Base-by-base conservation (phyloP, 2,329 filamentous ascomycete genomes). In the Neocucurbitaria cava region DNA sequence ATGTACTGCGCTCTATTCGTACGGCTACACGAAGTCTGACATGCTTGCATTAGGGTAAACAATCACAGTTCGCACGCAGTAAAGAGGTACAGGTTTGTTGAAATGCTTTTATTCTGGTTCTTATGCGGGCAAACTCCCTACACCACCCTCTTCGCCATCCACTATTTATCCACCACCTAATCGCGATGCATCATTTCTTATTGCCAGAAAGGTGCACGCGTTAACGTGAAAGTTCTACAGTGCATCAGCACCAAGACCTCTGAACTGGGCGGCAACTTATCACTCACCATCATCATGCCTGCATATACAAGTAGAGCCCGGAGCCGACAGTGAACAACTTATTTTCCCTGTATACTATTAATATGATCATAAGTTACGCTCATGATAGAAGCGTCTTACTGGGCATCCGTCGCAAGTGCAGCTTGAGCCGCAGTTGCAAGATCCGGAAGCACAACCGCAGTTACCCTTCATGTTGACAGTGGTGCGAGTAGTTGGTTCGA, bases 401-500 rank as follows among this genome's bases (percentile, higher is more conserved):
- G 65, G 65, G 64, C 65, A 70, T 55, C 52, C 60, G 47, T 66
- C 65, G 57, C 67, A 70, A 33, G 44, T 52, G 64, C 67, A 70
- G 43, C 24, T 49, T 8, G 55, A 23, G 31, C 65, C 67, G 59
- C 67, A 70, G 58, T 57, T 64, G 64, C 67, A 70, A 44, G 54
- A 45, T 17, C 59, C 61, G 17, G 62, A 52, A 46, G 61, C 54
- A 55, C 67, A 70, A 49, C 64, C 65, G 53, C 65, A 69, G 64
- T 68, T 65, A 39, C 62, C 62, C 53, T 59, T 64, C 47, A 54
- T 62, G 17, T 33, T 52, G 52, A 48, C 52, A 43, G 24, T 35
- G 43, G 38, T 33, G 40, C 23, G 31, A 15, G 13, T 42, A 30
- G 39, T 33, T 43, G 24, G 42, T 26, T 20, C 49, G 18, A 45